phyloP scores from a whole-genome alignment of 345 rosid genomes.

The Eucalyptus sideroxylon region DNA sequence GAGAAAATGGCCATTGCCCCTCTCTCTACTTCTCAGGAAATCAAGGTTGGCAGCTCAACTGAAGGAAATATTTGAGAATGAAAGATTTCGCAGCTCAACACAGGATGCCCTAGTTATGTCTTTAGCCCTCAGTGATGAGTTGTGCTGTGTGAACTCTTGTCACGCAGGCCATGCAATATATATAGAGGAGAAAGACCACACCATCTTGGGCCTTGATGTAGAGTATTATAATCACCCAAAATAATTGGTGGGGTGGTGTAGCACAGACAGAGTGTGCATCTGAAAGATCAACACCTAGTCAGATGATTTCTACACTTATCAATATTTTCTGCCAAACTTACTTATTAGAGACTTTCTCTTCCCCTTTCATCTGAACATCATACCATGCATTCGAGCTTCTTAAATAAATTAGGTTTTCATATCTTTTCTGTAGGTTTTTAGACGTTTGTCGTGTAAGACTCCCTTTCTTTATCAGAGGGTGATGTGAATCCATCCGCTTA shows the following conservation, averaged over 20 bases:
- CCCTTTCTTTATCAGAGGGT: neutral
- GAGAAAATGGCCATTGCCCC: neutral
- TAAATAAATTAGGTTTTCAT: neutral
- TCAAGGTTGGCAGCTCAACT: neutral
- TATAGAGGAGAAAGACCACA: neutral
- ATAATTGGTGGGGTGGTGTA: neutral
- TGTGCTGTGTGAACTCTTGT: neutral
- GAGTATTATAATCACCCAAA: neutral
- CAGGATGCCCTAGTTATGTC: neutral
- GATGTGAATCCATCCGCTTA: neutral
- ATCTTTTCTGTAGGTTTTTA: neutral
- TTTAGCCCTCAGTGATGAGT: neutral
- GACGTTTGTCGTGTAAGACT: neutral
- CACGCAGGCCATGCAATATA: neutral
- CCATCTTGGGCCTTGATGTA: neutral
- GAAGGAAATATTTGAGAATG: neutral
- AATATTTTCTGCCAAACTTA: neutral
- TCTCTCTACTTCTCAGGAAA: neutral
- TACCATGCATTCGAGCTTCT: neutral
- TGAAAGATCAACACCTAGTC: neutral
- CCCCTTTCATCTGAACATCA: neutral
- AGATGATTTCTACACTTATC: neutral
- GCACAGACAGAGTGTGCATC: neutral
- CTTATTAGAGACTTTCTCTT: neutral
- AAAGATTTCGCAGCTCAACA: neutral